phyloP scores from a whole-genome alignment of 176 grass and related monocot species.

The Aegilops sharonensis region DNA sequence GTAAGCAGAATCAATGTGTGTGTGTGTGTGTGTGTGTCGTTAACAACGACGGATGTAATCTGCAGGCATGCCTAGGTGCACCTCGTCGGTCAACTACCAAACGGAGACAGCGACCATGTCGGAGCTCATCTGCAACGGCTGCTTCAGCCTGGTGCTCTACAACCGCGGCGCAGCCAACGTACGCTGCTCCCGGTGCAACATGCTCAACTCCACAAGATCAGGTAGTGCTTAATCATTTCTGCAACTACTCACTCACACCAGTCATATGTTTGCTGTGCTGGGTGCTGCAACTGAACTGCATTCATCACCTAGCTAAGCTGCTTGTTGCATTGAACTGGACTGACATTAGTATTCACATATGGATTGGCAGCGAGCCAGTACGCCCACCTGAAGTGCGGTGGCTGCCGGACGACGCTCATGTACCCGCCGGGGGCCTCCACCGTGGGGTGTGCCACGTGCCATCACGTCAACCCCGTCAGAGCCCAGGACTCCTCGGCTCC shows the following conservation, averaged over 20 bases:
- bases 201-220: slow-evolving; percentile 52
- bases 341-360: neutral
- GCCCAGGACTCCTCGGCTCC: slow-evolving; percentile 14
- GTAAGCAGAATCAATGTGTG: neutral
- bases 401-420: slow-evolving; percentile 43
- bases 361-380: slow-evolving; percentile 31
- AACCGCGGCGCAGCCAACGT: slow-evolving; percentile 43
- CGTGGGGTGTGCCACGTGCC: slow-evolving; percentile 46
- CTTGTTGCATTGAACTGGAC: slow-evolving; percentile 2
- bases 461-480: slow-evolving; percentile 38
- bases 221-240: slow-evolving; percentile 12
- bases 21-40: too few species aligned
- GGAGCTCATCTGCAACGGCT: slow-evolving; percentile 56
- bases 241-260: neutral
- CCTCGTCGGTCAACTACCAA: neutral
- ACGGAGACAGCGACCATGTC: slow-evolving; percentile 26
- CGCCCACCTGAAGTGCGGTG: slow-evolving; percentile 44
- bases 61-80: slow-evolving; percentile 23
- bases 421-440: slow-evolving; percentile 46
- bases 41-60: neutral
- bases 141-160: slow-evolving; percentile 50
- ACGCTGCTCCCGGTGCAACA: slow-evolving; percentile 48
- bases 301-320: neutral
- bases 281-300: neutral
- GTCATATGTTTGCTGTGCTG: neutral